Conservation (phyloP, 1,139 yeast genomes). For the Debaryomyces fabryi region DNA sequence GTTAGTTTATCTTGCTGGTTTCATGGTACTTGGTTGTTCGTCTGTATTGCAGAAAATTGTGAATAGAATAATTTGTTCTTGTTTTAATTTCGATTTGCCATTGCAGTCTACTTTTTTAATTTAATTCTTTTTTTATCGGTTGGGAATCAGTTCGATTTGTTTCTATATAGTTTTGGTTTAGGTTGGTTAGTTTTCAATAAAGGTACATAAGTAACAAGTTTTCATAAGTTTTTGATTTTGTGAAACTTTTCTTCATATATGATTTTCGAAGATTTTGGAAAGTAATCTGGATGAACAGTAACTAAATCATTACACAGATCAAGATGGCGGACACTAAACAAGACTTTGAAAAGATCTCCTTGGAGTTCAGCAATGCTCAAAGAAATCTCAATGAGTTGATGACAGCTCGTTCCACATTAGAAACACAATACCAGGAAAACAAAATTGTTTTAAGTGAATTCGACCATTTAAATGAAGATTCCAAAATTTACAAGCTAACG, state of each 20-base stretch:
- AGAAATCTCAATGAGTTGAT: conserved; percentile 48
- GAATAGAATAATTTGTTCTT: neutral
- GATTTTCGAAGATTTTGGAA: conserved; percentile 1
- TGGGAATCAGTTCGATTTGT: neutral
- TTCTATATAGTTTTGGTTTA: neutral
- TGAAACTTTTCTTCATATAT: neutral
- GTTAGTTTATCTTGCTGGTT: neutral
- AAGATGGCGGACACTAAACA: conserved; percentile 30
- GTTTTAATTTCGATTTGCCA: neutral
- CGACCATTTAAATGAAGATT: conserved; percentile 53
- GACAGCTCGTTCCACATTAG: conserved; percentile 66
- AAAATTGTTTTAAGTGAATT: conserved; percentile 88
- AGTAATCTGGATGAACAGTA: neutral
- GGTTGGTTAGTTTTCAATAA: neutral
- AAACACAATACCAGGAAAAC: conserved; percentile 86
- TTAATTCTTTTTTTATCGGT: neutral
- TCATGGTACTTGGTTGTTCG: neutral
- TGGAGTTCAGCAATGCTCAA: conserved; percentile 42
- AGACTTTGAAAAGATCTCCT: conserved; percentile 44
- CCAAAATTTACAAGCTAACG: conserved; percentile 82
- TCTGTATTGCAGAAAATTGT: neutral
- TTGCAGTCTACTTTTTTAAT: neutral
- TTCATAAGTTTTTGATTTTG: conserved; percentile 3
- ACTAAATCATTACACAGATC: neutral
- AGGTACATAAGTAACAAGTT: neutral